Conservation (phyloP, 148 eudicot genomes). For the Diospyros kaki region DNA sequence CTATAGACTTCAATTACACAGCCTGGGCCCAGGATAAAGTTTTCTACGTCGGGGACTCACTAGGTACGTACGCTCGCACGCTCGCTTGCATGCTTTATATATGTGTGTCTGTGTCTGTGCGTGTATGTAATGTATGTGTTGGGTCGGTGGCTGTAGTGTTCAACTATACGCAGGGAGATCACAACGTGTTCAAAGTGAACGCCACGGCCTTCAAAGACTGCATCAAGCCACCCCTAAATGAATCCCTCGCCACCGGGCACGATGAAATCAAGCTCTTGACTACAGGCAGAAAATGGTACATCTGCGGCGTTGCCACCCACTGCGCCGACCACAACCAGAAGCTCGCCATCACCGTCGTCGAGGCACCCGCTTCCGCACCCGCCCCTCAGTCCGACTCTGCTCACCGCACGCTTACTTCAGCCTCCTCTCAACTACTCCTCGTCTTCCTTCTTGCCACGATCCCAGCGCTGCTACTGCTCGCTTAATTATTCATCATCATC, state of each 20-base stretch:
- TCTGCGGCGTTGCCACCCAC: conserved; percentile 23
- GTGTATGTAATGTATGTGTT: no score
- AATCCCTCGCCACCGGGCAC: conserved; percentile 13
- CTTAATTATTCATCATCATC: no score
- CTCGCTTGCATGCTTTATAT: no score
- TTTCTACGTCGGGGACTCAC: not conserved
- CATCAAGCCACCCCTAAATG: not conserved
- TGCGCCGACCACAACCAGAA: conserved; percentile 25
- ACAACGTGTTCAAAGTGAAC: conserved; percentile 26
- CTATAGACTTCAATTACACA: not conserved
- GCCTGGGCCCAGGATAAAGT: not conserved
- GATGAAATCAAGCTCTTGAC: conserved; percentile 21
- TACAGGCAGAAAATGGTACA: conserved; percentile 33
- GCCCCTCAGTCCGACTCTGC: conserved; percentile 14
- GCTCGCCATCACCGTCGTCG: conserved; percentile 25
- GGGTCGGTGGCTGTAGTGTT: conserved; percentile 9
- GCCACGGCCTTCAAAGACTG: conserved; percentile 12
- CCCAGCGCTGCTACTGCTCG: no score
- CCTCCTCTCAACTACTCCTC: no score
- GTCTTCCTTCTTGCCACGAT: no score
- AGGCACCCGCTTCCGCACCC: conserved; percentile 6
- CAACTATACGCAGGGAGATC: conserved; percentile 12
- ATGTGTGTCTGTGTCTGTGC: not conserved
- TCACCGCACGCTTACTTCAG: not conserved
- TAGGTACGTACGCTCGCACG: not conserved